phyloP scores from a whole-genome alignment of 31 red algal genomes.

The Endocladia muricata region DNA sequence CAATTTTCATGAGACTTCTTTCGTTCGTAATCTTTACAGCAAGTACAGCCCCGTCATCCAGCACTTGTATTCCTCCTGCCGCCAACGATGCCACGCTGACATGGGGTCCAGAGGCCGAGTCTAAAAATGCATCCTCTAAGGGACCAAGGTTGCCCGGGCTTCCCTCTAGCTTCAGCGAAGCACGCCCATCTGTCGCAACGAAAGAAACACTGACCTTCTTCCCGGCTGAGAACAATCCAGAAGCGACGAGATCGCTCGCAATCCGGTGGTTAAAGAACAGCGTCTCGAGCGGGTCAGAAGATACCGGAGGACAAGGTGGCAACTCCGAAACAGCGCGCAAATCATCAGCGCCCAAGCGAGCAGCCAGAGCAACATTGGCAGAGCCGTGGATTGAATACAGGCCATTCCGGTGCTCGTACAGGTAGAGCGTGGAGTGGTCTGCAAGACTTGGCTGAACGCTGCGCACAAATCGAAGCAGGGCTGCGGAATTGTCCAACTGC shows the following conservation, averaged over 20 bases:
- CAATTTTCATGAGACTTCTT: constrained; percentile 18
- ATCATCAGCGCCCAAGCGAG: constrained; percentile 27
- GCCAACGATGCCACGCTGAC: background rate
- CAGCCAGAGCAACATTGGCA: constrained; percentile 13
- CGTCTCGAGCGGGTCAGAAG: constrained; percentile 15
- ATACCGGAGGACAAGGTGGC: constrained; percentile 10
- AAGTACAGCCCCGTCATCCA: constrained; percentile 50
- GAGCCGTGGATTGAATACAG: constrained; percentile 51
- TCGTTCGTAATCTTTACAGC: constrained; percentile 22
- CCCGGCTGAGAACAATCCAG: constrained; percentile 22
- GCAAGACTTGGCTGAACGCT: background rate
- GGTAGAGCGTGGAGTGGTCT: constrained; percentile 11
- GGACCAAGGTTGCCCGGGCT: constrained; percentile 19
- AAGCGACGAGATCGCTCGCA: constrained; percentile 18
- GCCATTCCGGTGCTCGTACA: constrained; percentile 51
- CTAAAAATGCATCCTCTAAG: constrained; percentile 19
- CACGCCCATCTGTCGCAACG: constrained; percentile 5
- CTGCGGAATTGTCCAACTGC: constrained; percentile 15
- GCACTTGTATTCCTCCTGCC: background rate
- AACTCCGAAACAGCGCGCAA: constrained; percentile 24
- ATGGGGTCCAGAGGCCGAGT: background rate
- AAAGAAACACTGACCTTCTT: constrained; percentile 21
- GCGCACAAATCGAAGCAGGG: constrained; percentile 28
- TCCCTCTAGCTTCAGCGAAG: background rate
- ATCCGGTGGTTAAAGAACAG: constrained; percentile 40